These are phyloP conservation scores for Colletotrichum liaoningense DNA, from an alignment of 2,329 filamentous ascomycete species.

Conservation along the genomic window DNA sequence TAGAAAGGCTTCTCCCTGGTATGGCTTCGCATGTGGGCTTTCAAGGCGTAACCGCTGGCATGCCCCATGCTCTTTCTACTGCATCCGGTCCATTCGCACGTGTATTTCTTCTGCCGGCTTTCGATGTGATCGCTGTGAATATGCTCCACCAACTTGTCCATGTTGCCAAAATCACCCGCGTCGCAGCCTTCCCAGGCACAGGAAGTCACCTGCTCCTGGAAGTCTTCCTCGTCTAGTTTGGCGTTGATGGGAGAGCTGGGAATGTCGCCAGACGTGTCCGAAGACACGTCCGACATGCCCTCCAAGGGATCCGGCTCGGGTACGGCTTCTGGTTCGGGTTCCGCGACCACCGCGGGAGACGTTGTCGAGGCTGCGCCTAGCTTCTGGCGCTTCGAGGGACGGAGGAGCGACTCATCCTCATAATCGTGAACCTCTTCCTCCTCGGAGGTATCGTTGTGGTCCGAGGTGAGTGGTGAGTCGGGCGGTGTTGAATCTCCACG, in stretches of 20 bases:
- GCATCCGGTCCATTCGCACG: slow-evolving; percentile 97
- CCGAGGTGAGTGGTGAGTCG: slow-evolving; percentile 36
- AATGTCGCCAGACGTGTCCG: slow-evolving; percentile 89
- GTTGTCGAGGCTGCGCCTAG: slow-evolving; percentile 47
- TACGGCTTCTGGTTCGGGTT: slow-evolving; percentile 34
- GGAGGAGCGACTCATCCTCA: slow-evolving; percentile 44
- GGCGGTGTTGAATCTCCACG: slow-evolving; percentile 30
- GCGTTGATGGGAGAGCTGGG: slow-evolving; percentile 77
- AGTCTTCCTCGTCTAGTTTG: slow-evolving; percentile 78
- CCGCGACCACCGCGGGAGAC: slow-evolving; percentile 57
- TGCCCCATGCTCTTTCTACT: slow-evolving; percentile 89
- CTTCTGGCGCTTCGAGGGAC: slow-evolving; percentile 50
- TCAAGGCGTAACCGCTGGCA: slow-evolving; percentile 93
- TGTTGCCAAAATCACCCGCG: slow-evolving; percentile 78
- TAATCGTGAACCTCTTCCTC: slow-evolving; percentile 34
- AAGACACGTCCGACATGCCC: slow-evolving; percentile 80
- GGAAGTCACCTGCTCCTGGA: slow-evolving; percentile 80
- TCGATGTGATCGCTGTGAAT: slow-evolving; percentile 96
- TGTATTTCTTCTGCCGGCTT: slow-evolving; percentile 93
- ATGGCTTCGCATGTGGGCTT: slow-evolving; percentile 97
- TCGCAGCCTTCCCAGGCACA: slow-evolving; percentile 84
- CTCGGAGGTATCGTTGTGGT: slow-evolving; percentile 35
- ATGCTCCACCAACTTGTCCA: slow-evolving; percentile 85
- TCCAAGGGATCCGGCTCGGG: slow-evolving; percentile 65
- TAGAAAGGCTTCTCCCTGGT: slow-evolving; percentile 99